Percentiles rank a stretch among this genome's conserved stretches.
Evolutionary conservation across 2,329 filamentous ascomycete species (phyloP).

Genomic region (Arachnopeziza araneosa): DNA sequence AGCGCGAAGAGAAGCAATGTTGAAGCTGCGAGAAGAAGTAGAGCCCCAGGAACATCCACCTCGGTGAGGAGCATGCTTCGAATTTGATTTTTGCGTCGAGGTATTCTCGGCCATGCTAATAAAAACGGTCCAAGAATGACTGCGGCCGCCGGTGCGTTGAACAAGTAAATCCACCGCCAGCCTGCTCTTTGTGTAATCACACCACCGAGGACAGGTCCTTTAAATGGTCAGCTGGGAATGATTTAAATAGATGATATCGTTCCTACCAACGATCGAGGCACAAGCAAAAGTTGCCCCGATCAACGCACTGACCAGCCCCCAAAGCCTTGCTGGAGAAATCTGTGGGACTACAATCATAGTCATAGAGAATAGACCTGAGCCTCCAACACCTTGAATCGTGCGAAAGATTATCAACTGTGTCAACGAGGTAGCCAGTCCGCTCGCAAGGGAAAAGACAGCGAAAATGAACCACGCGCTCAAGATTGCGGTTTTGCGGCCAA

Average conservation of each 20-base stretch:
- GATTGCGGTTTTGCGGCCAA: conserved; percentile 49
- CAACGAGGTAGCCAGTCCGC: conserved; percentile 41
- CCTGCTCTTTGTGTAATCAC: conserved; percentile 17
- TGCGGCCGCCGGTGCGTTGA: conserved; percentile 1
- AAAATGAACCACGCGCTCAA: conserved; percentile 47
- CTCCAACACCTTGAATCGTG: conserved; percentile 30
- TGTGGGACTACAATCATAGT: conserved; percentile 6
- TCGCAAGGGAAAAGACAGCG: conserved; percentile 50
- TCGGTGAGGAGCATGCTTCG: not conserved
- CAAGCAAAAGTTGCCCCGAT: conserved; percentile 2
- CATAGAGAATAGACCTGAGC: conserved; percentile 34
- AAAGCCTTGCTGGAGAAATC: not conserved
- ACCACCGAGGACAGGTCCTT: conserved; percentile 23
- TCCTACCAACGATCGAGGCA: not conserved
- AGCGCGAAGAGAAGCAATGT: conserved; percentile 42
- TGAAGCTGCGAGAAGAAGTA: conserved; percentile 36
- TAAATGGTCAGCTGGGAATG: not conserved
- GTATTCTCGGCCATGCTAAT: not conserved
- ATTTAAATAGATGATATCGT: not conserved
- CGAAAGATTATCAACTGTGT: conserved; percentile 34
- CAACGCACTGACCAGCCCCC: not conserved
- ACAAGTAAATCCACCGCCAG: conserved; percentile 8
- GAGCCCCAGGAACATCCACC: conserved; percentile 17
- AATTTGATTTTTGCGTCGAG: not conserved
- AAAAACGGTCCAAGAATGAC: not conserved